Conservation (phyloP, 805 yeast species). For the Starmerella riodocensis region DNA sequence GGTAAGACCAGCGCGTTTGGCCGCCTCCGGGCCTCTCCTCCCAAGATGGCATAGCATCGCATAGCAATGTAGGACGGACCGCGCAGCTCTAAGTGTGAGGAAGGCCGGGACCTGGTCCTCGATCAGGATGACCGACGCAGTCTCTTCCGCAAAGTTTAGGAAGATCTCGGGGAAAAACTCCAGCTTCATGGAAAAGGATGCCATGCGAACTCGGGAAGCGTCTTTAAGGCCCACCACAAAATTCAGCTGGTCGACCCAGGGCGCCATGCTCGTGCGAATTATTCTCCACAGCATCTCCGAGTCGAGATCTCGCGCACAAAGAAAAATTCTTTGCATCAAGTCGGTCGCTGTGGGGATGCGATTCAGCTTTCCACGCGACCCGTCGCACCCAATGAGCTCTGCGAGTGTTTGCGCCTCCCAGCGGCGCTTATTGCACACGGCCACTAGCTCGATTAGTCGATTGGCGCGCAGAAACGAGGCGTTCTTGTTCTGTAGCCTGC, state of each 20-base stretch:
- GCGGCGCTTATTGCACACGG: not conserved
- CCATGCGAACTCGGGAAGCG: not conserved
- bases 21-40: conserved; percentile 1
- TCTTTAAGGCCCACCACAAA: conserved; percentile 12
- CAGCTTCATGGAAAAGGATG: not conserved
- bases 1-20: not conserved
- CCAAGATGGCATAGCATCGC: conserved; percentile 1
- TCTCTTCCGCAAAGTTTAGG: conserved; percentile 1
- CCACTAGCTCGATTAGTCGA: not conserved
- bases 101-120: conserved; percentile 9
- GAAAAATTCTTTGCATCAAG: conserved; percentile 12
- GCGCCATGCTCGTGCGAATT: conserved; percentile 6
- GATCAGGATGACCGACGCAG: not conserved
- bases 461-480: not conserved
- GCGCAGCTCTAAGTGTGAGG: conserved; percentile 9
- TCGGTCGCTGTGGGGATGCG: conserved; percentile 10
- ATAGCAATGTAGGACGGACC: conserved; percentile 7
- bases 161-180: conserved; percentile 17
- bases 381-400: conserved; percentile 17
- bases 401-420: conserved; percentile 7
- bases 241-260: conserved; percentile 18
- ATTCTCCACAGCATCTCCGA: conserved; percentile 14
- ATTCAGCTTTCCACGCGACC: conserved; percentile 1
- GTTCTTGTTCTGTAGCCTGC: not conserved
- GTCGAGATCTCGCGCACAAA: not conserved